Evolutionary conservation across 192 early-diverging fungal genomes (phyloP), one percentile per base, ranked within the genome.

Genomic region (Coemansia sp.): DNA sequence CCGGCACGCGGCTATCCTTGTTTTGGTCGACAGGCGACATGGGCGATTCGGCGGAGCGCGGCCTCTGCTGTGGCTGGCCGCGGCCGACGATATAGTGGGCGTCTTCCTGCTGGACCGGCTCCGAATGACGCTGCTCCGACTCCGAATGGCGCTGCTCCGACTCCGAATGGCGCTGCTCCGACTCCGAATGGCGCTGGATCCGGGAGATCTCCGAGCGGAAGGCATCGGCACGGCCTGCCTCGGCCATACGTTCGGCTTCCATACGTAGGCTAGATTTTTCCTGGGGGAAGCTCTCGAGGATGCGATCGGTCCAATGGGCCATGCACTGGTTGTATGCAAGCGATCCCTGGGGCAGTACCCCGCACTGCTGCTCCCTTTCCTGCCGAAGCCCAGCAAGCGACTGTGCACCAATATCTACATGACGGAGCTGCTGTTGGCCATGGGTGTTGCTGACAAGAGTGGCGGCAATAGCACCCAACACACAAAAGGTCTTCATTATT

Each of bases 321-420:
- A 72, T 72, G 27, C 68, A 72, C 35, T 64, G 52, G 56, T 72
- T 72, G 56, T 72, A 64, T 33, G 64, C 68, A n/a, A 72, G 43
- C 16, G 61, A 46, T 9, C 61, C 68, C 10, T 47, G 68, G 13
- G 44, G 51, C 35, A 60, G 44, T 8, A 30, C 44, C 12, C 68
- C 68, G 37, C 68, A 72, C 35, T 72, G 60, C 23, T 40, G 56
- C 14, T 72, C 52, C 18, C 68, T 47, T 25, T 67, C 47, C 56
- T 42, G 38, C 32, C 46, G 47, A 31, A 36, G 6, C 1, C 54
- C 42, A 3, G 47, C 42, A 5, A 60, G 45, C n/a, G n/a, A n/a
- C n/a, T n/a, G n/a, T n/a, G n/a, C n/a, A n/a, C n/a, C n/a, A n/a
- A n/a, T 37, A 42, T 35, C 30, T 33, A 35, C 26, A 56, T 49